Percentiles rank a stretch among this genome's conserved stretches.
Evolutionary conservation across 2,329 filamentous ascomycete genomes (phyloP).

Genomic region (Phaeosphaeria sp.): DNA sequence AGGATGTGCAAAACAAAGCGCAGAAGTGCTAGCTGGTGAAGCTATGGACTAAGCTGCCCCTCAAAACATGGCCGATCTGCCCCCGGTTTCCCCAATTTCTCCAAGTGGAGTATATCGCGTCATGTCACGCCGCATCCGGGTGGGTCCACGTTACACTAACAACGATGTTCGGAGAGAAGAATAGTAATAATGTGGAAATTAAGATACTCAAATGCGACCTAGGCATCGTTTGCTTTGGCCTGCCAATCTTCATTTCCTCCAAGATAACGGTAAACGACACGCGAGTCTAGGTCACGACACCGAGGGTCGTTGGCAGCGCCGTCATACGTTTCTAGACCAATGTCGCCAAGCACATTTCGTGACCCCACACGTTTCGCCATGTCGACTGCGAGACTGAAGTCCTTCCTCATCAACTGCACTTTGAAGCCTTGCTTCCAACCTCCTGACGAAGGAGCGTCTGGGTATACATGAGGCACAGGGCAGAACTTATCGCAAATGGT

Average conservation of each 20-base stretch:
- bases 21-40: neutral
- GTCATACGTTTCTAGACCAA: conserved; percentile 59
- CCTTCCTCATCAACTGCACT: conserved; percentile 66
- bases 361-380: conserved; percentile 61
- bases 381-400: conserved; percentile 62
- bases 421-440: conserved; percentile 64
- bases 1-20: no score
- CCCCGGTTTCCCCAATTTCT: conserved; percentile 28
- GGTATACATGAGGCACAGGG: conserved; percentile 59
- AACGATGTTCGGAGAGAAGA: neutral
- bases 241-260: conserved; percentile 61
- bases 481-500: conserved; percentile 59
- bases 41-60: conserved; percentile 1
- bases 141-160: neutral
- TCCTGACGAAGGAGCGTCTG: conserved; percentile 56
- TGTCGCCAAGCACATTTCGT: conserved; percentile 57
- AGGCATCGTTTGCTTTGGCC: conserved; percentile 19
- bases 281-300: conserved; percentile 62
- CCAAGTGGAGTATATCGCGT: conserved; percentile 1
- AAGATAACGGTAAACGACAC: conserved; percentile 64
- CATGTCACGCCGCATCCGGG: neutral
- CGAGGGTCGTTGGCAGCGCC: conserved; percentile 58
- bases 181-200: neutral
- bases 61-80: conserved; percentile 21
- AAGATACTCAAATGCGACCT: neutral